These are phyloP conservation scores for Naumovozyma dairenensis DNA, from an alignment of 805 yeast genomes.

Conservation along the genomic window DNA sequence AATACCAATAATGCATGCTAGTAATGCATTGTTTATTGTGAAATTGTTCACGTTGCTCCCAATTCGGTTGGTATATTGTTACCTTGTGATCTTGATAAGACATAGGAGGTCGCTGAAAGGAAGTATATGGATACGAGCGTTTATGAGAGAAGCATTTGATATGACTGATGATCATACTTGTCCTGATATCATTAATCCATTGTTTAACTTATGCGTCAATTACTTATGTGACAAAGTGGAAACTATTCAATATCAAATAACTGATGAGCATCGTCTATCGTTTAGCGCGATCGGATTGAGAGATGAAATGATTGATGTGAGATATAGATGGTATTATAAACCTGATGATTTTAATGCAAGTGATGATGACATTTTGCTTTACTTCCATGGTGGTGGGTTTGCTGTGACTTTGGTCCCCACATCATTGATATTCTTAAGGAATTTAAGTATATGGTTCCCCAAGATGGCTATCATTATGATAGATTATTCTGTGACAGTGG, in stretches of 20 bases:
- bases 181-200: conserved; percentile 11
- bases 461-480: conserved; percentile 10
- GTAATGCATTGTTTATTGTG: conserved; percentile 4
- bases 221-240: not conserved
- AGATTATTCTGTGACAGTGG: conserved; percentile 15
- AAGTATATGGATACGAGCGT: conserved; percentile 5
- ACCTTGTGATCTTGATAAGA: not conserved
- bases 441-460: conserved; percentile 9
- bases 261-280: not conserved
- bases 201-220: conserved; percentile 4
- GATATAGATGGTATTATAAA: conserved; percentile 7
- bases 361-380: conserved; percentile 13
- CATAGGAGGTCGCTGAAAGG: not conserved
- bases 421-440: conserved; percentile 9
- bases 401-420: conserved; percentile 12
- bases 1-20: conserved; percentile 1
- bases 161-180: conserved; percentile 7
- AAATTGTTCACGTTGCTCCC: conserved; percentile 8
- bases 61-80: not conserved
- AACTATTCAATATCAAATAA: not conserved
- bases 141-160: conserved; percentile 11
- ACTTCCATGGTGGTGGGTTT: conserved; percentile 24
- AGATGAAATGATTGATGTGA: not conserved
- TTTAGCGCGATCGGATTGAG: not conserved
- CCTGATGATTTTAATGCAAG: conserved; percentile 11